phyloP scores from a whole-genome alignment of 1,284 basidiomycete genomes.

The Moesziomyces sp. region DNA sequence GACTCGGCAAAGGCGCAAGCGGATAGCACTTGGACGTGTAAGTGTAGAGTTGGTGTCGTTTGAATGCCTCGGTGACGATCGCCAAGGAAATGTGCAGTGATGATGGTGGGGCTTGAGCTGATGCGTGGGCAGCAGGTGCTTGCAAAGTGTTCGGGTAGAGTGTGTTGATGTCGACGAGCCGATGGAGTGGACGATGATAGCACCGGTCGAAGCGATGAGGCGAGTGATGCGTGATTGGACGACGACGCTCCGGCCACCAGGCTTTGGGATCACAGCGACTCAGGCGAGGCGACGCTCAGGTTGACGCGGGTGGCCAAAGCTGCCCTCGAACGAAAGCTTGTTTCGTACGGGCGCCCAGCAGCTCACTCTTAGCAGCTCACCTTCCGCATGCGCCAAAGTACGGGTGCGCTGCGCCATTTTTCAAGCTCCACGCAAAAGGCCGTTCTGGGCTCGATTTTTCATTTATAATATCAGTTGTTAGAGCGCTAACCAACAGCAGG shows the following conservation, averaged over 20 bases:
- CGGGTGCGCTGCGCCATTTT: no score
- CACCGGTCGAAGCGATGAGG: neutral
- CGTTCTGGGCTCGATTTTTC: no score
- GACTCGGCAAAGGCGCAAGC: no score
- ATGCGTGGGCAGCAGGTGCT: neutral
- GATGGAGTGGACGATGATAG: neutral
- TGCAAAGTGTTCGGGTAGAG: neutral
- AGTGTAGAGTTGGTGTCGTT: neutral
- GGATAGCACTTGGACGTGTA: neutral
- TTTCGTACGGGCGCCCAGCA: neutral
- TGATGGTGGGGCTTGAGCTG: no score
- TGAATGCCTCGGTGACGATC: neutral
- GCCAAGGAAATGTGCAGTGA: neutral
- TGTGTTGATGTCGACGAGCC: neutral
- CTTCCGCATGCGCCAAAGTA: neutral
- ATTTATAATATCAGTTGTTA: no score
- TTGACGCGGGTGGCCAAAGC: neutral
- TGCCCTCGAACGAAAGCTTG: neutral
- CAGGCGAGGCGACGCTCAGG: neutral
- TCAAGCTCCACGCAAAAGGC: no score
- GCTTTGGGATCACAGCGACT: neutral
- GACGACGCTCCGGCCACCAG: neutral
- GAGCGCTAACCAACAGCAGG: no score
- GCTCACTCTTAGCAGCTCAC: no score
- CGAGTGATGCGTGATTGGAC: slow-evolving; percentile 1